These are phyloP conservation scores for Hypoxylon trugodes DNA, from an alignment of 495 filamentous ascomycete genomes.

Conservation along the genomic window DNA sequence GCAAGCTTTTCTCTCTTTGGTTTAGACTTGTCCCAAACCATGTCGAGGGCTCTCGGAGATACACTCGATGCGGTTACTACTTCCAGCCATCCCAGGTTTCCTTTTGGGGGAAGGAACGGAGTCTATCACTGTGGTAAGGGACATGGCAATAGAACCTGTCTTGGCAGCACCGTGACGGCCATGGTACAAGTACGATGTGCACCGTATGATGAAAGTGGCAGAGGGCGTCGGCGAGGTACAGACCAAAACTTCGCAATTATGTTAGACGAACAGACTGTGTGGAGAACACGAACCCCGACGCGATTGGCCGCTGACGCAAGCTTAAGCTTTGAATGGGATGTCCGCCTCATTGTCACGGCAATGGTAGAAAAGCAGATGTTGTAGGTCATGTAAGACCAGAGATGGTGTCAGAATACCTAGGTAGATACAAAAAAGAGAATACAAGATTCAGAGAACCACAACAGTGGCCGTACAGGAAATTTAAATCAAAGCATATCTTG, in stretches of 20 bases:
- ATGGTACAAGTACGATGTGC: neutral
- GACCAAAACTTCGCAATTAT: neutral
- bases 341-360: neutral
- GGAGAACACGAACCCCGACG: no score
- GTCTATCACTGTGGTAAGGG: neutral
- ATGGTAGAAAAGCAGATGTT: neutral
- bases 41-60: neutral
- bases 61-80: neutral
- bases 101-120: neutral
- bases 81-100: neutral
- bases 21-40: neutral
- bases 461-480: neutral
- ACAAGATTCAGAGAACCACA: neutral
- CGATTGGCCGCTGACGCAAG: no score
- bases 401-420: neutral
- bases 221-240: neutral
- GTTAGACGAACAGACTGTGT: neutral
- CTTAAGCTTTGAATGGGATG: no score
- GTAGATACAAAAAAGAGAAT: neutral
- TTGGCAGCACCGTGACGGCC: neutral
- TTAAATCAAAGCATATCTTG: neutral
- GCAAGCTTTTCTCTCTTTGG: neutral
- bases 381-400: neutral
- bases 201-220: neutral
- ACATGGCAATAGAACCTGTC: neutral